These are phyloP conservation scores for Dactylonectria macrodidyma DNA, from an alignment of 2,329 filamentous ascomycete genomes.

Conservation along the genomic window DNA sequence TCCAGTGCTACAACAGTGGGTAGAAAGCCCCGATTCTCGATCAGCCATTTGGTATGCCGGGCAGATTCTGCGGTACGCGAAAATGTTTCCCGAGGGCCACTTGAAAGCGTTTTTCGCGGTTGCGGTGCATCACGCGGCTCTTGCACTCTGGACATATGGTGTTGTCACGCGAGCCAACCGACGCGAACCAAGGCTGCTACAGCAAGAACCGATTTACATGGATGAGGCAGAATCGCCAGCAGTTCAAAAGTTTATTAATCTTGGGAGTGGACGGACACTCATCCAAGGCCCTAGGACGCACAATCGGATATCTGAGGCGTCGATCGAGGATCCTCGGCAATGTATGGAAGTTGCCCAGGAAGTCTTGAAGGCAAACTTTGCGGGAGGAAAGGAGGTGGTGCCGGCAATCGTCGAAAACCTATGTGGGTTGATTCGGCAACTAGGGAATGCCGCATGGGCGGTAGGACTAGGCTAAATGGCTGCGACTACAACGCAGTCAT, in stretches of 20 bases:
- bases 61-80: slow-evolving; percentile 74
- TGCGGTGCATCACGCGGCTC: slow-evolving; percentile 76
- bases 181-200: slow-evolving; percentile 50
- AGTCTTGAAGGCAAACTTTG: slow-evolving; percentile 69
- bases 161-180: slow-evolving; percentile 65
- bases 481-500: neutral
- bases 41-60: slow-evolving; percentile 78
- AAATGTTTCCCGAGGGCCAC: slow-evolving; percentile 65
- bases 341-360: slow-evolving; percentile 73
- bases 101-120: slow-evolving; percentile 78
- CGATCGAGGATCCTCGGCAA: slow-evolving; percentile 68
- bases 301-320: slow-evolving; percentile 53
- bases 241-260: slow-evolving; percentile 69
- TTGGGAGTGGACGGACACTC: slow-evolving; percentile 68
- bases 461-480: slow-evolving; percentile 50
- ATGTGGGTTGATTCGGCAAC: slow-evolving; percentile 73
- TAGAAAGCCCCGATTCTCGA: slow-evolving; percentile 67
- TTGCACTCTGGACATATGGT: slow-evolving; percentile 80
- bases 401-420: slow-evolving; percentile 79
- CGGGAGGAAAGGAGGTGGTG: slow-evolving; percentile 57
- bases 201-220: slow-evolving; percentile 65
- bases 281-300: slow-evolving; percentile 56
- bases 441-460: slow-evolving; percentile 66
- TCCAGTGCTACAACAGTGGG: slow-evolving; percentile 72
- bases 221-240: slow-evolving; percentile 69